Percentiles rank a stretch among this genome's conserved stretches.
These are phyloP conservation scores for Ricinus communis DNA, from an alignment of 345 rosid genomes.

Conservation along the genomic window DNA sequence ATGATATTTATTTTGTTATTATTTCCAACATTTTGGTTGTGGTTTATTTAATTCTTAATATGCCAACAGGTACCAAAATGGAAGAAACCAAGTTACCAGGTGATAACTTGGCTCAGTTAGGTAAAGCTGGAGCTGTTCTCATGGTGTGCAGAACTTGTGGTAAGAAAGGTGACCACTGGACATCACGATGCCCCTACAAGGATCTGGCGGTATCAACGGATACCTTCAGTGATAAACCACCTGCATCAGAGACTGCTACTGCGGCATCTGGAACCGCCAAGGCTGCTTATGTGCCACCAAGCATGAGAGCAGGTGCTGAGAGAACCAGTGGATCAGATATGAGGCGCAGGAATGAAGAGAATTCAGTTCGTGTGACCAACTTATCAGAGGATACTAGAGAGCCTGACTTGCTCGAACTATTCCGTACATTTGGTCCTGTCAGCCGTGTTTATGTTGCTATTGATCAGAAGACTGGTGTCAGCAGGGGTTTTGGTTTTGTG, in stretches of 20 bases:
- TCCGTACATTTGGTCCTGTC: constrained; percentile 80
- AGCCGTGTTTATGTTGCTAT: constrained; percentile 83
- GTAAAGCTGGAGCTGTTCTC: constrained; percentile 75
- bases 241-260: constrained; percentile 43
- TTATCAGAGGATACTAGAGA: constrained; percentile 89
- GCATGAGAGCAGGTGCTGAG: constrained; percentile 75
- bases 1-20: background rate
- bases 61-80: constrained; percentile 53
- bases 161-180: constrained; percentile 96
- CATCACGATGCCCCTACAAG: constrained; percentile 82
- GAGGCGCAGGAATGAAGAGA: constrained; percentile 90
- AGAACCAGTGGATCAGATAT: constrained; percentile 68
- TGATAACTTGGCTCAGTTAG: constrained; percentile 63
- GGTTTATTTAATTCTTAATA: background rate
- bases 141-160: constrained; percentile 88
- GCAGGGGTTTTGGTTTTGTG: constrained; percentile 91
- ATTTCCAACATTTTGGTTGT: background rate
- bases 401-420: constrained; percentile 74
- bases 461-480: constrained; percentile 82
- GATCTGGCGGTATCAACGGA: constrained; percentile 67
- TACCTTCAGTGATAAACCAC: constrained; percentile 58
- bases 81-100: constrained; percentile 63
- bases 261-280: constrained; percentile 47
- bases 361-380: constrained; percentile 84
- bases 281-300: constrained; percentile 72